Conservation (phyloP, 1,284 basidiomycete genomes). For the Cutaneotrichosporon cyanovorans region DNA sequence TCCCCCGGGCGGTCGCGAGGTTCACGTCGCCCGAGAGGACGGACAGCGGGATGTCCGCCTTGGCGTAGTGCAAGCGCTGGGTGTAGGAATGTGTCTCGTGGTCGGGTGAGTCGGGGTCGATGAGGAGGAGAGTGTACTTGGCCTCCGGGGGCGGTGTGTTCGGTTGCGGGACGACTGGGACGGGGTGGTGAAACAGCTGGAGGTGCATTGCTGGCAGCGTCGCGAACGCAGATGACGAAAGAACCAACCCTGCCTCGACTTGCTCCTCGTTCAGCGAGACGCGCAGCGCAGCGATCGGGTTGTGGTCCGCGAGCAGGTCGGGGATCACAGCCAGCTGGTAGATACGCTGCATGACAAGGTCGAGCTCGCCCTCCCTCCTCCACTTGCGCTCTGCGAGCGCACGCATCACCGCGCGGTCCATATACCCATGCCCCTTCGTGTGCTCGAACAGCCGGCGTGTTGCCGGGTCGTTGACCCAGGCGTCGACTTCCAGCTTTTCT, state of each 20-base stretch:
- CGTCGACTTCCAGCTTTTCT: conserved; percentile 33
- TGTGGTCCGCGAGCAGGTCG: conserved; percentile 67
- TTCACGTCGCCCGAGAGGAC: conserved; percentile 50
- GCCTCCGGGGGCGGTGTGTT: conserved; percentile 54
- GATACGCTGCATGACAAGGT: conserved; percentile 84
- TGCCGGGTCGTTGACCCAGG: conserved; percentile 39
- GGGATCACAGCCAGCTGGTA: conserved; percentile 85
- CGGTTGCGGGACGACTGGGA: conserved; percentile 51
- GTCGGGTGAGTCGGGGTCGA: conserved; percentile 83
- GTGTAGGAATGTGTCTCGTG: conserved; percentile 58
- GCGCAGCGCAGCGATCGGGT: conserved; percentile 50
- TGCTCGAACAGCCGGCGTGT: conserved; percentile 32
- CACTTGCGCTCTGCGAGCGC: conserved; percentile 76
- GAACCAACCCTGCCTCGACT: conserved; percentile 65
- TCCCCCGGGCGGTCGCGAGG: conserved; percentile 33
- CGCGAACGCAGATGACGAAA: conserved; percentile 53
- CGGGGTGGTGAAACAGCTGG: conserved; percentile 30
- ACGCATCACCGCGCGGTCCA: conserved; percentile 59
- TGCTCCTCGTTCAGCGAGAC: conserved; percentile 44
- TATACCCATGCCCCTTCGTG: conserved; percentile 36
- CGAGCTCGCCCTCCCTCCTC: conserved; percentile 73
- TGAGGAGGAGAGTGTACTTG: conserved; percentile 77
- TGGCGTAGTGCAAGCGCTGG: conserved; percentile 77
- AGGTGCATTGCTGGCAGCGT: conserved; percentile 14
- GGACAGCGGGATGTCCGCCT: conserved; percentile 75